Conservation (phyloP, 2,329 filamentous ascomycete genomes). For the Aureobasidium vineae region DNA sequence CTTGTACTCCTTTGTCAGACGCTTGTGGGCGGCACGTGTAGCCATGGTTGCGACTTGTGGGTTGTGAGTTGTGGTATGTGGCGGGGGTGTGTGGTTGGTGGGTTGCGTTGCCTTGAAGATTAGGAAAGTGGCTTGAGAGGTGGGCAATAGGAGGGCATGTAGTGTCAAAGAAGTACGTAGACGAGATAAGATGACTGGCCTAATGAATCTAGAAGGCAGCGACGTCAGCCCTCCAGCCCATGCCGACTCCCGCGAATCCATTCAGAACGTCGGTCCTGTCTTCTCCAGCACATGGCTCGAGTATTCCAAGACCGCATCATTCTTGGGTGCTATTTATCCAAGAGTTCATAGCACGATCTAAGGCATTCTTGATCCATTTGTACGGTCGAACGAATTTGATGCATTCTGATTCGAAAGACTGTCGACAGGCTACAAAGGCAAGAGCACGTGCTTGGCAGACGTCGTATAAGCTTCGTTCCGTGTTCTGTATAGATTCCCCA, state of each 20-base stretch:
- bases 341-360: background rate
- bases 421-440: background rate
- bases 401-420: background rate
- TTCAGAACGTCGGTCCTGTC: background rate
- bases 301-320: background rate
- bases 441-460: background rate
- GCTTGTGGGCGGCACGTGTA: constrained; percentile 42
- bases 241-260: background rate
- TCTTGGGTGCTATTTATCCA: too few species aligned
- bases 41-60: constrained; percentile 35
- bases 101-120: background rate
- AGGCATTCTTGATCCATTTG: background rate
- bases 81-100: background rate
- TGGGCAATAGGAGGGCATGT: background rate
- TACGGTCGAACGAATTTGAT: too few species aligned
- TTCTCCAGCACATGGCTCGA: background rate
- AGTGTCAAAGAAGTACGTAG: constrained; percentile 9
- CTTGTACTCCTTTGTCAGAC: constrained; percentile 41
- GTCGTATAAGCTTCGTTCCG: background rate
- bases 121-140: background rate
- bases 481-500: background rate
- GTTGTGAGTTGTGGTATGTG: background rate
- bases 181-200: constrained; percentile 5
- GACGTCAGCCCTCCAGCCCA: background rate
- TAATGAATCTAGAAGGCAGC: background rate